Evolutionary conservation across 2,329 filamentous ascomycete species (phyloP).

Genomic region (Xylaria sp.): DNA sequence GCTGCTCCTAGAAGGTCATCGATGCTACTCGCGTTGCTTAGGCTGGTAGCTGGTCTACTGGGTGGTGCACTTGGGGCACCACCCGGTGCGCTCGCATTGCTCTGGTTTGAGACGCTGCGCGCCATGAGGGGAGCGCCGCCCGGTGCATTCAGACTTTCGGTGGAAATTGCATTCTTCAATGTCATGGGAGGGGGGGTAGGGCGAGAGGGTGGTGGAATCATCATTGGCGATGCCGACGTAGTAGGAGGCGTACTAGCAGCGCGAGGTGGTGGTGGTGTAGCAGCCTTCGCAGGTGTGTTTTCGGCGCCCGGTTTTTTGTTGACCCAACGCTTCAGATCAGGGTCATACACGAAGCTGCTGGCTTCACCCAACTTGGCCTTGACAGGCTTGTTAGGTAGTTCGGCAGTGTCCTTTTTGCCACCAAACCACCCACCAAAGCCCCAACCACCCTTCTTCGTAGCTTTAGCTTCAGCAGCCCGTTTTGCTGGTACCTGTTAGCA

Average conservation of each 20-base stretch:
- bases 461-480: constrained; percentile 64
- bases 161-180: constrained; percentile 51
- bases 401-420: constrained; percentile 67
- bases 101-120: constrained; percentile 60
- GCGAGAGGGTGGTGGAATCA: constrained; percentile 39
- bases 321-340: constrained; percentile 96
- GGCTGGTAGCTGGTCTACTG: constrained; percentile 78
- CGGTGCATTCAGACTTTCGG: constrained; percentile 51
- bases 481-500: constrained; percentile 61
- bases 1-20: constrained; percentile 88
- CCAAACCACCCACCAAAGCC: constrained; percentile 88
- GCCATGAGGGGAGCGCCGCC: constrained; percentile 55
- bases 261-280: constrained; percentile 83
- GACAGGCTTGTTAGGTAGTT: constrained; percentile 73
- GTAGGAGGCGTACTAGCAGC: constrained; percentile 64
- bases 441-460: constrained; percentile 75
- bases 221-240: constrained; percentile 47
- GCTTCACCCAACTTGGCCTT: constrained; percentile 94
- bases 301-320: constrained; percentile 89
- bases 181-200: constrained; percentile 45
- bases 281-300: constrained; percentile 66
- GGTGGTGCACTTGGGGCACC: constrained; percentile 63
- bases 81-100: constrained; percentile 49
- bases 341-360: constrained; percentile 92
- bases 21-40: constrained; percentile 93